Conservation (phyloP, 139 green algal species). For the Zygnema circumcarinatum region DNA sequence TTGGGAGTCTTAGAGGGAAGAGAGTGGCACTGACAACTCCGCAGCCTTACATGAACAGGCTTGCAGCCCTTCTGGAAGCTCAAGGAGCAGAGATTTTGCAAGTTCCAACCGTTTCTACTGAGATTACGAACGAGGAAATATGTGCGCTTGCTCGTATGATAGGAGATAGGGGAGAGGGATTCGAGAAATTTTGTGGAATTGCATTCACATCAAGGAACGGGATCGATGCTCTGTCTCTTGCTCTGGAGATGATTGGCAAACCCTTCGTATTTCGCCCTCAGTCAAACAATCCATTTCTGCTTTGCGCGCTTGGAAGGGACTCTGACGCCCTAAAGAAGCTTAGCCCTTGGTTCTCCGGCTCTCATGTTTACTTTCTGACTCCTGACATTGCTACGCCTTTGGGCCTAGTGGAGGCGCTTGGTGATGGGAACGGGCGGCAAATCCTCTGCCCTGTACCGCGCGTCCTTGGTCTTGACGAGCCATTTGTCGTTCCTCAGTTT, state of each 20-base stretch:
- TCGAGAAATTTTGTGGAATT: constrained; percentile 9
- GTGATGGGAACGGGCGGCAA: constrained; percentile 22
- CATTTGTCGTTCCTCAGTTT: constrained; percentile 32
- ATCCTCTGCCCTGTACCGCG: constrained; percentile 27
- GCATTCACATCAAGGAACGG: constrained; percentile 21
- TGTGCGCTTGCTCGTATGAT: neutral
- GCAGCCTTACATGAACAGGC: neutral
- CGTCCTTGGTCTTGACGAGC: constrained; percentile 34
- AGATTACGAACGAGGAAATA: neutral
- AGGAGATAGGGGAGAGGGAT: neutral
- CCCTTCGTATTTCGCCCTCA: neutral
- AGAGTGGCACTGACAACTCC: neutral
- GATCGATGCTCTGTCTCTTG: neutral
- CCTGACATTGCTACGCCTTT: constrained; percentile 34
- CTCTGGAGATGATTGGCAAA: neutral
- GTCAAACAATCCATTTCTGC: neutral
- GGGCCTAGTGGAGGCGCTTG: constrained; percentile 37
- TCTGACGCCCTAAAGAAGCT: neutral
- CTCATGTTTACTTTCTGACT: neutral
- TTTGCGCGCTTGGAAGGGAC: constrained; percentile 15
- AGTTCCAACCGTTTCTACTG: neutral
- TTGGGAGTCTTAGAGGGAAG: neutral
- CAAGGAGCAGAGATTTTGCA: neutral
- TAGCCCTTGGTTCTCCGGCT: neutral
- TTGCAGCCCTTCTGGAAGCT: neutral